Evolutionary conservation across 2,329 filamentous ascomycete species (phyloP).

Genomic region (Rasamsonia emersonii): DNA sequence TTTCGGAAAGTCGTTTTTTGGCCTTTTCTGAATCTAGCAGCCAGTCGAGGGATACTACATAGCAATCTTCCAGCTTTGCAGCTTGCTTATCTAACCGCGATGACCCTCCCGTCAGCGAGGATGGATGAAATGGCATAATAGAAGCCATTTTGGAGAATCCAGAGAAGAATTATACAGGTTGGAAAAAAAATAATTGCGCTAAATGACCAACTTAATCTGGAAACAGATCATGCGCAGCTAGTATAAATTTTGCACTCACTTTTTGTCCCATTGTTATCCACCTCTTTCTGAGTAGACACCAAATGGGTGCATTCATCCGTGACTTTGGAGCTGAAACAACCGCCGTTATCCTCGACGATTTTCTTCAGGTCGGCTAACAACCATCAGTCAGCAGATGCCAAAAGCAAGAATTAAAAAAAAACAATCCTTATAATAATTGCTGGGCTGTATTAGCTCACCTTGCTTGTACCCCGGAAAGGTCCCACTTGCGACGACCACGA

Average conservation of each 20-base stretch:
- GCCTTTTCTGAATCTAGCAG: slow-evolving; percentile 46
- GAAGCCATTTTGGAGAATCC: background rate
- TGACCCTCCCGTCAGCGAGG: too few species aligned
- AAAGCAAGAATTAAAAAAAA: slow-evolving; percentile 8
- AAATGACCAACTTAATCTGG: background rate
- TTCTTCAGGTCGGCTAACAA: slow-evolving; percentile 21
- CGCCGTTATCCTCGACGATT: slow-evolving; percentile 26
- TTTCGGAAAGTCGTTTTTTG: slow-evolving; percentile 33
- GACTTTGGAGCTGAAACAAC: slow-evolving; percentile 22
- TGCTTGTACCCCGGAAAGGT: slow-evolving; percentile 50
- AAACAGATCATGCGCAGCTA: background rate
- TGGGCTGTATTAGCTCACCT: slow-evolving; percentile 17
- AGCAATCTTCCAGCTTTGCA: slow-evolving; percentile 39
- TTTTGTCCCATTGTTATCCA: slow-evolving; percentile 26
- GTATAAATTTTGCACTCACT: slow-evolving; percentile 16
- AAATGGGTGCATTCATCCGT: slow-evolving; percentile 29
- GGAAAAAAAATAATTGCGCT: background rate
- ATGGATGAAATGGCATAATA: too few species aligned
- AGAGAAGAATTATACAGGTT: background rate
- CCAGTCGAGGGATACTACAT: slow-evolving; percentile 50
- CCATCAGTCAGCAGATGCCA: too few species aligned
- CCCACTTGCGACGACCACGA: slow-evolving; percentile 50
- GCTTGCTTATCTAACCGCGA: slow-evolving; percentile 31
- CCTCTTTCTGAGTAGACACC: slow-evolving; percentile 28
- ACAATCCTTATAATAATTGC: slow-evolving; percentile 5